Evolutionary conservation across 2,329 filamentous ascomycete genomes (phyloP).

Genomic region (Talaromyces pinophilus): DNA sequence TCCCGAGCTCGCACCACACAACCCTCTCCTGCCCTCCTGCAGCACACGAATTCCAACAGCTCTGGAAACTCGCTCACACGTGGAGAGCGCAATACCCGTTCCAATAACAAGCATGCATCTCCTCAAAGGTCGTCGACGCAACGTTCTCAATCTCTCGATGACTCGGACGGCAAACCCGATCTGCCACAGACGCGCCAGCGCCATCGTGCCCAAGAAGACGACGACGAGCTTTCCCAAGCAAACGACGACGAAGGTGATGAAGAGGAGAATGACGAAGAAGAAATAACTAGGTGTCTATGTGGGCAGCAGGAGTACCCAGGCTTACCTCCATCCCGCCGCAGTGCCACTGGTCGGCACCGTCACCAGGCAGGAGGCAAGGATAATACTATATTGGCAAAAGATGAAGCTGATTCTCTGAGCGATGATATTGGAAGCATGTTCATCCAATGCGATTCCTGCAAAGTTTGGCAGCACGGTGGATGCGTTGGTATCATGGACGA

Average conservation of each 20-base stretch:
- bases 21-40: slow-evolving; percentile 66
- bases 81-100: slow-evolving; percentile 71
- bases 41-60: slow-evolving; percentile 76
- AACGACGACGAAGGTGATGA: slow-evolving; percentile 60
- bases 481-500: slow-evolving; percentile 97
- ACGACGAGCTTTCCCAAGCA: slow-evolving; percentile 52
- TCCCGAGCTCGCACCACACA: slow-evolving; percentile 83
- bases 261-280: slow-evolving; percentile 71
- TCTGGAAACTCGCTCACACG: slow-evolving; percentile 71
- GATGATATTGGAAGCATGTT: slow-evolving; percentile 94
- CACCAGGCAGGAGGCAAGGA: slow-evolving; percentile 57
- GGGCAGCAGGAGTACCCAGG: slow-evolving; percentile 94
- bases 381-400: slow-evolving; percentile 60
- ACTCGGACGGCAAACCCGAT: slow-evolving; percentile 60
- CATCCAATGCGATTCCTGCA: slow-evolving; percentile 96
- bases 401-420: slow-evolving; percentile 62
- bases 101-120: slow-evolving; percentile 70
- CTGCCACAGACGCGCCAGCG: slow-evolving; percentile 72
- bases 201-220: slow-evolving; percentile 71
- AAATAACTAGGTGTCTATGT: slow-evolving; percentile 93
- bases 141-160: slow-evolving; percentile 56
- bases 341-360: slow-evolving; percentile 54
- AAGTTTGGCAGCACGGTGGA: slow-evolving; percentile 98
- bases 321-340: slow-evolving; percentile 62
- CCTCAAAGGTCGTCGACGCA: slow-evolving; percentile 71